Base-by-base conservation (phyloP, 495 filamentous ascomycete species). In the Podospora sp. region DNA sequence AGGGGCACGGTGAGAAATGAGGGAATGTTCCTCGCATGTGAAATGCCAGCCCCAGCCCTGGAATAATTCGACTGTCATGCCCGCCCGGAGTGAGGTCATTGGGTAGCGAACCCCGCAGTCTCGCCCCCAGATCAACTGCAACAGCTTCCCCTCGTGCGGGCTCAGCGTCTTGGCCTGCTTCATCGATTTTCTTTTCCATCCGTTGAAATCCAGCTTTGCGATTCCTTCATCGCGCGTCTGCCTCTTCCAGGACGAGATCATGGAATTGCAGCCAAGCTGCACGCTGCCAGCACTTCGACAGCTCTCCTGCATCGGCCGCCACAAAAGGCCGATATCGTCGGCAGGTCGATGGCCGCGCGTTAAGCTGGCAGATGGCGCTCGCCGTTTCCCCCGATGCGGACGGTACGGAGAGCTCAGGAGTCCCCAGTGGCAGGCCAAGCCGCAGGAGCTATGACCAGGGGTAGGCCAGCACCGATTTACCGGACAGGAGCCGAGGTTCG, bases 401-500 rank as follows among this genome's bases (percentile, higher is more conserved):
- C 26, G 22, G 3, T 22, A n/a, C 50, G 21, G n/a, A 55, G 52
- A 60, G 57, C 57, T 35, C 24, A 27, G n/a, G 57, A n/a, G 29
- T 27, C n/a, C 57, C 26, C 57, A 36, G 26, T 9, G 11, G 56
- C 21, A n/a, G 26, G 21, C 8, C 21, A 60, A 14, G 40, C 25
- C 25, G 40, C 65, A 62, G 68, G 69, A 75, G 68, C 69, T 69
- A 60, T 57, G 69, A 55, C 73, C 66, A 67, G 33, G 50, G 22
- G 58, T 22, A 36, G 50, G 55, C 16, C 24, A 69, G 62, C 69
- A 76, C 75, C 75, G 75, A 72, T 77, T 70, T 76, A 64, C 75
- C 75, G 76, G 67, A 52, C 61, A 63, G 74, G 65, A 77, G 76
- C 76, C 76, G 76, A 78, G 76, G 76, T 71, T 69, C 63, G 67